A percentile compares a stretch with the other conserved stretches of the same genome.
Evolutionary conservation across 2,329 filamentous ascomycete species (phyloP).

Genomic region (Emericellopsis atlantica): DNA sequence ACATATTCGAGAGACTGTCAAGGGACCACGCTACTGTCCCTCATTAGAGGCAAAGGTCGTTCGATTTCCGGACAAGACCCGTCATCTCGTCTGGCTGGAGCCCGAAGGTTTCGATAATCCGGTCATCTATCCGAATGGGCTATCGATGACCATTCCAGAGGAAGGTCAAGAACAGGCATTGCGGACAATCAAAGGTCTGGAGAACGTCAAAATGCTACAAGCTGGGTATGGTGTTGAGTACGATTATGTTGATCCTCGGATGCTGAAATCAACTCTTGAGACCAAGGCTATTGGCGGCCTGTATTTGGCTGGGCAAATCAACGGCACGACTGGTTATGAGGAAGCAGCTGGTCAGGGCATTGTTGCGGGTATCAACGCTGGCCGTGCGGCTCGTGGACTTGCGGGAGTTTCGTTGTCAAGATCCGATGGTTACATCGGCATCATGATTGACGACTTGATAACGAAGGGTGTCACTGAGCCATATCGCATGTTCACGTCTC

Average conservation of each 20-base stretch:
- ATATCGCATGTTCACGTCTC: slow-evolving; percentile 95
- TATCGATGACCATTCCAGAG: slow-evolving; percentile 91
- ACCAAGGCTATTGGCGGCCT: slow-evolving; percentile 84
- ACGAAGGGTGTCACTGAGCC: slow-evolving; percentile 96
- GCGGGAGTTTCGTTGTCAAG: slow-evolving; percentile 57
- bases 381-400: slow-evolving; percentile 59
- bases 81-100: slow-evolving; percentile 92
- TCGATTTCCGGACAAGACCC: slow-evolving; percentile 66
- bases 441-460: slow-evolving; percentile 96
- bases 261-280: slow-evolving; percentile 77
- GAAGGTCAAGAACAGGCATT: slow-evolving; percentile 77
- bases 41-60: slow-evolving; percentile 92
- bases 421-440: slow-evolving; percentile 88
- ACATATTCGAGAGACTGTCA: slow-evolving; percentile 90
- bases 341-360: slow-evolving; percentile 92
- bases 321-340: slow-evolving; percentile 96
- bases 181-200: slow-evolving; percentile 77
- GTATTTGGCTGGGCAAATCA: slow-evolving; percentile 92
- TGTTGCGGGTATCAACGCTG: slow-evolving; percentile 87
- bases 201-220: slow-evolving; percentile 84
- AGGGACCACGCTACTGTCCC: slow-evolving; percentile 88
- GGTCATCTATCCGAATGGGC: slow-evolving; percentile 88
- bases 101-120: slow-evolving; percentile 88
- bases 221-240: slow-evolving; percentile 97
- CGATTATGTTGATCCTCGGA: slow-evolving; percentile 92